These are phyloP conservation scores for Leccinum fallax DNA, from an alignment of 1,284 basidiomycete species.

Conservation along the genomic window DNA sequence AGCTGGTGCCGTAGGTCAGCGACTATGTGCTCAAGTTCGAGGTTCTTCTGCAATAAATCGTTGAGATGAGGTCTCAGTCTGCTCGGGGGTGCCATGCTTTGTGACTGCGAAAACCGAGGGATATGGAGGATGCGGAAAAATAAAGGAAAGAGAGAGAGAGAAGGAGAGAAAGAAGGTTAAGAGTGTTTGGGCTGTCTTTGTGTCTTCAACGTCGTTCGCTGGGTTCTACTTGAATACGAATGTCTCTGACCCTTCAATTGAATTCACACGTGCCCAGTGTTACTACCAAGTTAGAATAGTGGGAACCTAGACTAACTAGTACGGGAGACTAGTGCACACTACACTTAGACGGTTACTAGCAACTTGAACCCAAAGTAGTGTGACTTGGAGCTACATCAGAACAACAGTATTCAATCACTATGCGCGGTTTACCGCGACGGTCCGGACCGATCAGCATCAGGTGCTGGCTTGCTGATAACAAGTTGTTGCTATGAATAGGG, in stretches of 20 bases:
- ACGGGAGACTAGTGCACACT: no score
- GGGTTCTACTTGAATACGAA: not conserved
- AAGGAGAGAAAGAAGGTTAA: not conserved
- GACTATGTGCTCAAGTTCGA: conserved; percentile 32
- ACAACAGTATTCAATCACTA: not conserved
- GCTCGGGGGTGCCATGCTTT: conserved; percentile 29
- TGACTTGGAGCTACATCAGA: not conserved
- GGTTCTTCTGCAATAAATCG: conserved; percentile 32
- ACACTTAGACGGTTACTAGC: not conserved
- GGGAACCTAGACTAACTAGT: no score
- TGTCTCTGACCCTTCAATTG: not conserved
- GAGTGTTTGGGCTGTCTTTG: not conserved
- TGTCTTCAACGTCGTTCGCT: not conserved
- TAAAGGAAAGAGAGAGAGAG: not conserved
- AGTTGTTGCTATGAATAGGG: conserved; percentile 19
- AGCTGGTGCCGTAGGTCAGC: conserved; percentile 34
- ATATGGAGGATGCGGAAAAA: not conserved
- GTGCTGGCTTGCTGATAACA: not conserved
- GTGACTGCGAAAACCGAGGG: not conserved
- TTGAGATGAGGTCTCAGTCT: conserved; percentile 31
- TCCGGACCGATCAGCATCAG: conserved; percentile 3
- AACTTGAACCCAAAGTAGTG: not conserved
- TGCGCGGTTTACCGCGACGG: not conserved
- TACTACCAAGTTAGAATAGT: no score
- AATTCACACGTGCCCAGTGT: not conserved